Conservation (phyloP, 2,329 filamentous ascomycete genomes). For the Decorospora gaudefroyi region DNA sequence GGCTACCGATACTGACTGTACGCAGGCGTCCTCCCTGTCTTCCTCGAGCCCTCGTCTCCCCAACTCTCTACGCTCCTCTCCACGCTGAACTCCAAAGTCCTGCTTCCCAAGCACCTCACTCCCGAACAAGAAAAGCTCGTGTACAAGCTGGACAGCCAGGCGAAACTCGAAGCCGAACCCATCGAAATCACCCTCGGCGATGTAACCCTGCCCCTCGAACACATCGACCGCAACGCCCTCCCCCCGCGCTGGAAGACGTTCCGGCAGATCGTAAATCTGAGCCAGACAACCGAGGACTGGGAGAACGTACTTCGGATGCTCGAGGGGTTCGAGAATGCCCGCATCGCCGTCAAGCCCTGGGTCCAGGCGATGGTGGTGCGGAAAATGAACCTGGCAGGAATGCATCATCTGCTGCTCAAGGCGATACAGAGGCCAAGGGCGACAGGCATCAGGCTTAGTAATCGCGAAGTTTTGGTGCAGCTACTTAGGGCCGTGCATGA, state of each 20-base stretch:
- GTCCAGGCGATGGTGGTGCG: conserved; percentile 31
- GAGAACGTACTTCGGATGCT: conserved; percentile 43
- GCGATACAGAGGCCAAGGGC: conserved; percentile 32
- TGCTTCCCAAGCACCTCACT: conserved; percentile 52
- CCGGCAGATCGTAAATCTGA: conserved; percentile 19
- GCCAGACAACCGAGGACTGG: conserved; percentile 39
- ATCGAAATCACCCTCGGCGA: conserved; percentile 50
- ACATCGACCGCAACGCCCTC: conserved; percentile 31
- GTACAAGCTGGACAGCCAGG: conserved; percentile 48
- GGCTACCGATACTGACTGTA: conserved; percentile 8
- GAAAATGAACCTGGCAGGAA: conserved; percentile 21
- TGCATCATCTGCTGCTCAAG: conserved; percentile 39
- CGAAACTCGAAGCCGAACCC: conserved; percentile 51
- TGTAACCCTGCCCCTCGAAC: conserved; percentile 42
- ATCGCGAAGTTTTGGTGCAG: conserved; percentile 32
- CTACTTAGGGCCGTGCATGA: conserved; percentile 46
- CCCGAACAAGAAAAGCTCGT: conserved; percentile 50
- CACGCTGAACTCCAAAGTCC: conserved; percentile 50
- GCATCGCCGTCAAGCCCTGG: conserved; percentile 16
- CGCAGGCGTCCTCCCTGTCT: conserved; percentile 48
- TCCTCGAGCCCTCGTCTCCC: conserved; percentile 48
- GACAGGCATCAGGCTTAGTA: conserved; percentile 32
- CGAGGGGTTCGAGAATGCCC: conserved; percentile 39
- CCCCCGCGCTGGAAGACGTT: conserved; percentile 23
- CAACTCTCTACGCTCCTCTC: conserved; percentile 50